Evolutionary conservation across 2,329 filamentous ascomycete genomes (phyloP), one percentile per base, ranked within the genome.

Genomic region (Teratosphaeria pseudoeucalypti): DNA sequence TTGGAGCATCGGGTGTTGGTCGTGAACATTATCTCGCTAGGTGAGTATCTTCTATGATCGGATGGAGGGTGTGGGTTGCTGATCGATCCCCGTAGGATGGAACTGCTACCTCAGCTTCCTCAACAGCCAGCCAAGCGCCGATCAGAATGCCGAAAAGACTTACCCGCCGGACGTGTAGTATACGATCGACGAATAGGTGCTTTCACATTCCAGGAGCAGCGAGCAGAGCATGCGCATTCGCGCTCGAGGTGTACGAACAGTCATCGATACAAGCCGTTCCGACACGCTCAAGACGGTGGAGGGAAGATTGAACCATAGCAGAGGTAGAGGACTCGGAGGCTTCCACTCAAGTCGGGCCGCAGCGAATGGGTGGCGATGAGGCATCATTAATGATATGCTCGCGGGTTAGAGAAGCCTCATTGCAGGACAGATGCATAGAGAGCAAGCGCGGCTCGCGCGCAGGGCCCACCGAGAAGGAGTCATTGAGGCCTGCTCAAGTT

Each of bases 1-100:
- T 78, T 95, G 63, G 84, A 95, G 71, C 85, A 92, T 75, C 82
- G 91, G 61, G 84, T 96, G 52, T 77, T 96, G 67, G 86, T 95
- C 62, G 92, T 95, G 67, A 96, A 96, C 70, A 74, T 95, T 56
- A 80, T 96, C 58, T 89, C 82, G 61, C 75, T 89, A 66, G 85
- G 85, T 85, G 69, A 70, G 80, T 76, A 12, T 54, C 10, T n/a
- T 7, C 23, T 16, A 14, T 53, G 37, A 16, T 14, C 5, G 12
- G 37, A 43, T 14, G 16, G 16, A 43, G 12, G 37, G 2, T 7
- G 29, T 32, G 29, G 27, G 19, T 6, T 49, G 34, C 19, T n/a
- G 43, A 37, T n/a, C 53, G 52, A 58, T 43, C 26, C 37, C 29
- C 14, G 9, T 55, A 82, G 80, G 80, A 59, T 83, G 81, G 81